These are phyloP conservation scores for Colletotrichum cordylinicola DNA, from an alignment of 2,329 filamentous ascomycete species.

Conservation along the genomic window DNA sequence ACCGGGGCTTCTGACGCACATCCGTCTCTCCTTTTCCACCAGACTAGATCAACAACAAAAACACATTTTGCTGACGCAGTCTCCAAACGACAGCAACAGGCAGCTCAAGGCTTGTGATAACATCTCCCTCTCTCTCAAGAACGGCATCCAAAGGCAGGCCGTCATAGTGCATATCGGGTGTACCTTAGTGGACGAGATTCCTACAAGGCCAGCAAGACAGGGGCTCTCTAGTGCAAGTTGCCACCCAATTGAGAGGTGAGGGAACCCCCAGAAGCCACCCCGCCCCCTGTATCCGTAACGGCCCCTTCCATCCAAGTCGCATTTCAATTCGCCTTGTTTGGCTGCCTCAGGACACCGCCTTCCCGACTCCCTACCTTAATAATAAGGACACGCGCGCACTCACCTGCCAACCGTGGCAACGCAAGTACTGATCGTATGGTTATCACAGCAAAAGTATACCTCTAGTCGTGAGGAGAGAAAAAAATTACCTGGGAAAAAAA, in stretches of 20 bases:
- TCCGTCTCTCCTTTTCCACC: not conserved
- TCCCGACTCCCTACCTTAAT: conserved; percentile 2
- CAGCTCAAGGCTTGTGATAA: not conserved
- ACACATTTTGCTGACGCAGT: not conserved
- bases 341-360: conserved; percentile 15
- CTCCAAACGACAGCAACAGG: not conserved
- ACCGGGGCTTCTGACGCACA: not conserved
- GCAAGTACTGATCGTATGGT: conserved; percentile 8
- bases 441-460: conserved; percentile 3
- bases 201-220: conserved; percentile 14
- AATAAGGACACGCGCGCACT: conserved; percentile 12
- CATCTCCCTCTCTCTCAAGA: not conserved
- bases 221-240: conserved; percentile 13
- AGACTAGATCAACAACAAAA: not conserved
- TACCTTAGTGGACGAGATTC: conserved; percentile 8
- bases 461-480: not conserved
- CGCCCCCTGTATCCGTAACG: conserved; percentile 22
- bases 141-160: not conserved
- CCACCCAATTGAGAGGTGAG: conserved; percentile 20
- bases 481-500: not conserved
- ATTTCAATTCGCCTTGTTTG: conserved; percentile 19
- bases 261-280: conserved; percentile 13
- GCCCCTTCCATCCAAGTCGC: conserved; percentile 17
- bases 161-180: conserved; percentile 14
- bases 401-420: conserved; percentile 5